phyloP scores from a whole-genome alignment of 2,329 filamentous ascomycete species.

The Blumeriella jaapii region DNA sequence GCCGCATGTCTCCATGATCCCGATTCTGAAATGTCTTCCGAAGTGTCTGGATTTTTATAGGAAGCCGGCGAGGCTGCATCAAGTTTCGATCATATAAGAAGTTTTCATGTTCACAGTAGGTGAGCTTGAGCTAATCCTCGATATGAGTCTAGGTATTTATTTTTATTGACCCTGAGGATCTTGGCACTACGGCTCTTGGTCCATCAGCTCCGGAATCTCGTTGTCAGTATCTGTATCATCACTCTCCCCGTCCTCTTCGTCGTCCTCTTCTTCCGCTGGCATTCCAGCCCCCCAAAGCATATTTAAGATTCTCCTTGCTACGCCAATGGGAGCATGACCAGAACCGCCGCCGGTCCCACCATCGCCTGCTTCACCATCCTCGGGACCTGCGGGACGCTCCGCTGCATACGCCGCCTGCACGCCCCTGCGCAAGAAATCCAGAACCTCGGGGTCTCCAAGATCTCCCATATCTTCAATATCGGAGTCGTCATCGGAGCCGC shows the following conservation, averaged over 20 bases:
- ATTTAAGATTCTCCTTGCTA: constrained; percentile 14
- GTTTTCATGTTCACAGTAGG: no score
- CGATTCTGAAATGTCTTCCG: no score
- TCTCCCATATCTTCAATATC: constrained; percentile 1
- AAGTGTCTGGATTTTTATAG: no score
- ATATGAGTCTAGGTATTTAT: no score
- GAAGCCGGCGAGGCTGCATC: no score
- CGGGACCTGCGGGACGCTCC: background rate
- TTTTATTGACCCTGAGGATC: no score
- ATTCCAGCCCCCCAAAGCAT: constrained; percentile 15
- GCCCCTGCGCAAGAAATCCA: background rate
- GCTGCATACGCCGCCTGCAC: constrained; percentile 4
- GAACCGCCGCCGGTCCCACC: constrained; percentile 3
- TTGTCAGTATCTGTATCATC: constrained; percentile 11
- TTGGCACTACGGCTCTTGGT: no score
- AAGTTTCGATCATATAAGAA: no score
- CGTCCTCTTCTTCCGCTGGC: background rate
- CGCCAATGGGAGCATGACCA: constrained; percentile 6
- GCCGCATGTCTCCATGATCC: no score
- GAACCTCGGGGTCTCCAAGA: constrained; percentile 3
- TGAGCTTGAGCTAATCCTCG: no score
- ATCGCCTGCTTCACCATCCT: constrained; percentile 6
- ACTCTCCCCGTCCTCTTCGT: constrained; percentile 1
- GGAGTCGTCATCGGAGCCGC: constrained; percentile 6
- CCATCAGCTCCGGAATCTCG: constrained; percentile 7